Conservation (phyloP, 2,329 filamentous ascomycete species). For the Amauroascus verrucosus region DNA sequence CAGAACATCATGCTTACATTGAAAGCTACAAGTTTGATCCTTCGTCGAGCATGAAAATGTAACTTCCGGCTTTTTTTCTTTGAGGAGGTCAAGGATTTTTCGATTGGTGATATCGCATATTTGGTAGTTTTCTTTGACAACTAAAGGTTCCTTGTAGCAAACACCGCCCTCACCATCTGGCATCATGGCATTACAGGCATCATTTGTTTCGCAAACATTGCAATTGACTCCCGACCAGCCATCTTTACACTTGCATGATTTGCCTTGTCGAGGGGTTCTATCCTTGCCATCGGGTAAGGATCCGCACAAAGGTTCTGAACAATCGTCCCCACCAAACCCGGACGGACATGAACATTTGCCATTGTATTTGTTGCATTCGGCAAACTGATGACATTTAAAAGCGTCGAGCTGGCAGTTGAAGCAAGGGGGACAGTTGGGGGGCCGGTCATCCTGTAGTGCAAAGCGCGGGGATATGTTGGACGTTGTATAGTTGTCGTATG, state of each 20-base stretch:
- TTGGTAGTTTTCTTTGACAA: constrained; percentile 91
- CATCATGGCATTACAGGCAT: constrained; percentile 81
- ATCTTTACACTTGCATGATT: constrained; percentile 73
- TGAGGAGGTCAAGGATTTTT: constrained; percentile 80
- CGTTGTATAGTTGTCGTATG: constrained; percentile 47
- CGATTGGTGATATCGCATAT: constrained; percentile 96
- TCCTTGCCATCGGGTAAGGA: constrained; percentile 73
- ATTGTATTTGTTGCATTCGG: constrained; percentile 76
- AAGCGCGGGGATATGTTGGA: constrained; percentile 52
- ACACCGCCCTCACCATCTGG: constrained; percentile 70
- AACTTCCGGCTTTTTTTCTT: constrained; percentile 77
- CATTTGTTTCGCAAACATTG: constrained; percentile 79
- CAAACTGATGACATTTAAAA: constrained; percentile 84
- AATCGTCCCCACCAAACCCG: constrained; percentile 91
- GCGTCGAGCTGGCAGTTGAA: constrained; percentile 97
- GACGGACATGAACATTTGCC: constrained; percentile 87
- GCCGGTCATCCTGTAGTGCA: constrained; percentile 61
- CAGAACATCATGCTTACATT: constrained; percentile 52
- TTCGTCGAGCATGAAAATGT: constrained; percentile 83
- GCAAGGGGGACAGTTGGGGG: constrained; percentile 47
- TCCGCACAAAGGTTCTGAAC: constrained; percentile 81
- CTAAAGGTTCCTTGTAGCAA: constrained; percentile 83
- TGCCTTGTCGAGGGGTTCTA: constrained; percentile 60
- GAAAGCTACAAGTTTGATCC: constrained; percentile 75
- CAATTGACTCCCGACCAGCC: constrained; percentile 97